Base-by-base conservation (phyloP, 352 stramenopile genomes). In the Aphanomyces stellatus region DNA sequence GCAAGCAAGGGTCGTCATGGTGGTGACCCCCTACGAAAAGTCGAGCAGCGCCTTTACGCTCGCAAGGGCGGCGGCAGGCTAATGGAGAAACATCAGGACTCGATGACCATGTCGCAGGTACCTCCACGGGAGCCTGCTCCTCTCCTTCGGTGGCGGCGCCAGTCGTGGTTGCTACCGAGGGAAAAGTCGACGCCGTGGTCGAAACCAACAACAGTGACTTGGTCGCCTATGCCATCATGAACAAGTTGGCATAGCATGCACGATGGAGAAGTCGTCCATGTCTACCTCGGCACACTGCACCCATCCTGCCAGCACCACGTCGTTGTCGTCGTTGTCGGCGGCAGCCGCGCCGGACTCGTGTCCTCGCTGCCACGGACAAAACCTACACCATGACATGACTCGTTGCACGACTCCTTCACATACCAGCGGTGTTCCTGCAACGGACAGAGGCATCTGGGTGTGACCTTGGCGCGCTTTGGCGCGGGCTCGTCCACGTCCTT, bases 371-470 rank as follows among this genome's bases (percentile, higher is more conserved):
- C 60, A 67, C 15, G 60, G 60, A 17, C 60, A 67, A 28, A 37
- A 67, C 60, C 60, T 67, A 57, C 27, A 35, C 33, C 27, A 42
- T 55, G 59, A 37, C 7, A 51, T 34, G 27, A 42, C 6, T 43
- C 13, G 33, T 4, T 17, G 8, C 15, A 17, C 6, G 4, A 11
- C 57, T 15, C 5, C 5, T 59, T 4, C 17, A 24, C 7, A 8
- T n/a, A 67, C 60, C 60, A 67, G n/a, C 60, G 40, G 34, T 67
- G 60, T 19, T 42, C 46, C 24, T 67, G 19, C 3, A 67, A 27
- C 7, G 60, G 60, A 53, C 51, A 41, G 25, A 67, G 48, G 5
- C 2, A n/a, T 30, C 7, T 13, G 7, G 6, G 6, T 24, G 17
- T 28, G 3, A 22, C 13, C 48, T 67, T 67, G 31, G 25, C 15